Evolutionary conservation across 208 protist genomes (phyloP), one percentile per base, ranked within the genome.

Genomic region (Kentomonas sorsogonicus): DNA sequence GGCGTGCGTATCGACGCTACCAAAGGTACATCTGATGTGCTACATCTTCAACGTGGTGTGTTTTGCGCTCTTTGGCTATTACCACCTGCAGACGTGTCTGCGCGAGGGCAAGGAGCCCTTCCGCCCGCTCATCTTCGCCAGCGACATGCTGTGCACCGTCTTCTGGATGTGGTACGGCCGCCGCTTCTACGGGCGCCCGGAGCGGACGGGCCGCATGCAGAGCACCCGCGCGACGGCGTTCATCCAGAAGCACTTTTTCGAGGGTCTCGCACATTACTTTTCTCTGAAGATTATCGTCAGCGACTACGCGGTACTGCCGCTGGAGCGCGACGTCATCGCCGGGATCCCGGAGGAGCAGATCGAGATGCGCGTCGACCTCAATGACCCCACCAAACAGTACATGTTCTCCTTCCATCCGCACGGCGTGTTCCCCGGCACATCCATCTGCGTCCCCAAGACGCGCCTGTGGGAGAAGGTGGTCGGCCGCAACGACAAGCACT

Each of bases 391-490:
- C 15, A 83, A 83, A 30, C 71, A 84, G 65, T 88, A 88, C 57
- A 38, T 91, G 13, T 74, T 87, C 46, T 80, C 78, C 9, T 91
- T 85, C 57, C 77, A 88, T 58, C 80, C 82, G 27, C 82, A 89
- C 66, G 80, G 85, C 31, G 67, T 92, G 23, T 88, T 87, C 56
- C 79, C 85, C n/a, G 80, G 80, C 13, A 43, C 51, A 9, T 33
- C 51, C 3, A 50, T 65, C 22, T 79, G 66, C 60, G 61, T 60
- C 11, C 76, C 76, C 22, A 69, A 68, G 18, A 74, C 76, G 5
- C 30, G 26, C 10, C 58, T 74, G 22, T 84, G 77, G 72, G 72
- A 79, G 25, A 47, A 66, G 34, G 27, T 36, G 7, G 34, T 81
- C 6, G 80, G 80, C 15, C 38, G 26, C 36, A 81, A 79, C 45